Percentiles rank a stretch among this genome's conserved stretches.
Evolutionary conservation across 2,329 filamentous ascomycete genomes (phyloP).

Genomic region (Trichoderma breve): DNA sequence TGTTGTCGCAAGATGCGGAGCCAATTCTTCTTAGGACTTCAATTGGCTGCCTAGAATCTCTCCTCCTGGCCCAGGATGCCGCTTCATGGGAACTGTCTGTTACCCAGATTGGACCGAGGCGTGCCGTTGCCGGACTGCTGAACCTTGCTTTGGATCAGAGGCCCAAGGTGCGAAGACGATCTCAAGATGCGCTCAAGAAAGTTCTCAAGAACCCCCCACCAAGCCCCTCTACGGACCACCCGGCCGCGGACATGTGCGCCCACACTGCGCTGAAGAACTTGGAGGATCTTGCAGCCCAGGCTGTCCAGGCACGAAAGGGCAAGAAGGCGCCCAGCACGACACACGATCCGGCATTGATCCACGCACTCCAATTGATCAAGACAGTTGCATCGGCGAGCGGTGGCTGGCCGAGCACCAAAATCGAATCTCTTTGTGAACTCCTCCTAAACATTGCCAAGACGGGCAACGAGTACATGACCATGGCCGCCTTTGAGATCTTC

Average conservation of each 20-base stretch:
- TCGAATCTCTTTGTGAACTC: conserved; percentile 86
- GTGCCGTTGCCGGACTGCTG: conserved; percentile 82
- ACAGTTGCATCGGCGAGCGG: conserved; percentile 81
- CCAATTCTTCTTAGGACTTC: conserved; percentile 82
- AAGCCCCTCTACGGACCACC: conserved; percentile 89
- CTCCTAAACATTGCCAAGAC: conserved; percentile 84
- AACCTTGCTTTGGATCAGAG: conserved; percentile 81
- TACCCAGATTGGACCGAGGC: conserved; percentile 77
- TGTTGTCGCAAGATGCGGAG: conserved; percentile 78
- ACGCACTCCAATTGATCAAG: conserved; percentile 89
- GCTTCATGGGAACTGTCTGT: conserved; percentile 84
- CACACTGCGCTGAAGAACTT: conserved; percentile 83
- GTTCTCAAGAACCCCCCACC: conserved; percentile 84
- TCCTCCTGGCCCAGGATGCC: conserved; percentile 84
- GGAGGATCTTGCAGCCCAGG: conserved; percentile 66
- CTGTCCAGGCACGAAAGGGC: conserved; percentile 59
- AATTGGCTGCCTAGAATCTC: conserved; percentile 89
- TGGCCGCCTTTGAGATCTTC: conserved; percentile 95
- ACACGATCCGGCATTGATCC: conserved; percentile 82
- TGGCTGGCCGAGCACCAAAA: conserved; percentile 95
- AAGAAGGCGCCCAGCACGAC: conserved; percentile 59
- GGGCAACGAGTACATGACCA: conserved; percentile 92
- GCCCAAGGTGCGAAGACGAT: conserved; percentile 91
- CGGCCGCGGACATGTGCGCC: conserved; percentile 93
- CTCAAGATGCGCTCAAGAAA: conserved; percentile 82